Conservation (phyloP, 352 stramenopile genomes). For the Globisporangium apiculatum region DNA sequence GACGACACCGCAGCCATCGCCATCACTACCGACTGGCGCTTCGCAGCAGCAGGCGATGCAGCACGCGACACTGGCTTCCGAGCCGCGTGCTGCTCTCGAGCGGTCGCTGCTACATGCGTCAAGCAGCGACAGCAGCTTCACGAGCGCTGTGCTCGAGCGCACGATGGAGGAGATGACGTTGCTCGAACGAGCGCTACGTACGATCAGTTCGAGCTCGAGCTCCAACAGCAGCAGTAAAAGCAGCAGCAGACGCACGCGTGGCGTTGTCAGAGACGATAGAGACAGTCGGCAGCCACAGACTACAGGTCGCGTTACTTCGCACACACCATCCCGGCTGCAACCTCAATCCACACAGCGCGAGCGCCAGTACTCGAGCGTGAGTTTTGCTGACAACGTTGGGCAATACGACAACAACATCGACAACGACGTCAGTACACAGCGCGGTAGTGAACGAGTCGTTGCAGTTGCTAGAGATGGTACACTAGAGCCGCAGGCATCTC, state of each 20-base stretch:
- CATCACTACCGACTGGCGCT: not conserved
- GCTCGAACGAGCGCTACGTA: slow-evolving; percentile 56
- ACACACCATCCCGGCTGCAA: not conserved
- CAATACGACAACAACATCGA: no score
- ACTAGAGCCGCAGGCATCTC: no score
- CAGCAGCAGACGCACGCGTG: not conserved
- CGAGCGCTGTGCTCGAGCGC: slow-evolving; percentile 30
- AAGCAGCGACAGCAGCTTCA: slow-evolving; percentile 34
- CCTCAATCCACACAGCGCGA: slow-evolving; percentile 1
- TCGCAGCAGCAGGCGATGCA: no score
- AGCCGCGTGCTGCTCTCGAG: slow-evolving; percentile 4
- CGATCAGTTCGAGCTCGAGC: slow-evolving; percentile 49
- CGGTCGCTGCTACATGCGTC: slow-evolving; percentile 15
- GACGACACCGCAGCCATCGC: not conserved
- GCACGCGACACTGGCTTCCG: not conserved
- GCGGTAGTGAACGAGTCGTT: no score
- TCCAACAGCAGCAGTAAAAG: slow-evolving; percentile 15
- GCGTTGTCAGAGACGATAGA: not conserved
- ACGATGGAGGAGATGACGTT: slow-evolving; percentile 60
- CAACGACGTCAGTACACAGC: no score
- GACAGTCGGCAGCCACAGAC: not conserved
- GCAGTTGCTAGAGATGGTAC: no score
- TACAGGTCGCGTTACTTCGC: not conserved
- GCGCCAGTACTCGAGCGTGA: not conserved
- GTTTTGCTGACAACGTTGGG: not conserved